Base-by-base conservation (phyloP, 306 rosid genomes). In the Erythrophleum fordii region DNA sequence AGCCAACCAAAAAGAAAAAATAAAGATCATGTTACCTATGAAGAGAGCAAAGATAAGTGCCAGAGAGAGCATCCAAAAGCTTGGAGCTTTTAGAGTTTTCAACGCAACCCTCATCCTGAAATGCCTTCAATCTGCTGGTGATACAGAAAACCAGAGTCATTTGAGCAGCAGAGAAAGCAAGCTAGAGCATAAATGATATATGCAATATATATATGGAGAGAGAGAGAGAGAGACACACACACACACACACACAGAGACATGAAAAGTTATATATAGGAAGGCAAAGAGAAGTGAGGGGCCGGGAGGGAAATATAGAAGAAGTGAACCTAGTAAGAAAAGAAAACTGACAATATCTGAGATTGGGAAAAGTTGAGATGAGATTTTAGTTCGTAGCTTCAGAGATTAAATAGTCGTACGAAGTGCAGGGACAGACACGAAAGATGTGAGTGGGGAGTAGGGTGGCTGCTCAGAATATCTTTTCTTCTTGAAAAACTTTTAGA, bases 1-100 rank as follows among this genome's bases (percentile, higher is more conserved):
- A n/a, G n/a, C n/a, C n/a, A n/a, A n/a, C n/a, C n/a, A n/a, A n/a
- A n/a, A n/a, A n/a, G n/a, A n/a, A n/a, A n/a, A n/a, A n/a, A n/a
- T n/a, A n/a, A n/a, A n/a, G n/a, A n/a, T n/a, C n/a, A n/a, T n/a
- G n/a, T 73, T 83, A 87, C 91, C 91, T 18, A 79, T 70, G 48
- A 79, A 58, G 77, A 79, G 46, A 39, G 82, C 52, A 48, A 81
- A 11, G 51, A 76, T 28, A 61, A 83, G 44, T 17, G 81, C 85
- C 22, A 70, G 25, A 6, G 61, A 84, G 72, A 66, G 58, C 37
- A 74, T 28, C 76, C 29, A 73, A 77, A 83, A 48, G 29, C 64
- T 73, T 66, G 45, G 42, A 69, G 62, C 53, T 75, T 28, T 67
- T 37, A 9, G 29, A 37, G 48, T 64, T 80, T 45, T 45, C 18